A percentile compares a stretch with the other conserved stretches of the same genome.
Conservation (phyloP, 1,284 basidiomycete species). For the Mrakiaceae sp. region DNA sequence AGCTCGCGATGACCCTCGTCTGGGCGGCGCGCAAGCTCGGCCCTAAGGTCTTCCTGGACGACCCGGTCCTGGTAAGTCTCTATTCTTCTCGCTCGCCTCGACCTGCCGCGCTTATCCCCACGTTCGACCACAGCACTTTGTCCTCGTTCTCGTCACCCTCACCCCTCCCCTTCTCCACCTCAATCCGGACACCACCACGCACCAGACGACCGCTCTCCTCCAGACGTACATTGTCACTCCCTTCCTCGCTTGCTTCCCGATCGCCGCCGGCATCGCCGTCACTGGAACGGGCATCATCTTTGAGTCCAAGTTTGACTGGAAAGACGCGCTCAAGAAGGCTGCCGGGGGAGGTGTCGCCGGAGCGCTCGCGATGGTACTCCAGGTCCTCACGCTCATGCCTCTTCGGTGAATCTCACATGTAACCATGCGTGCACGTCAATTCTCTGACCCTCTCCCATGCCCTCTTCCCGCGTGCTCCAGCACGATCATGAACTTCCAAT, state of each 20-base stretch:
- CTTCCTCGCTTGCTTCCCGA: conserved; percentile 26
- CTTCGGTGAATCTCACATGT: conserved; percentile 6
- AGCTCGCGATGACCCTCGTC: conserved; percentile 23
- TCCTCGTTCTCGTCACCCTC: conserved; percentile 25
- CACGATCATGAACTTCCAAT: conserved; percentile 64
- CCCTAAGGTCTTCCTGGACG: conserved; percentile 26
- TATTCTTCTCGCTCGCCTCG: conserved; percentile 1
- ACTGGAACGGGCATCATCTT: conserved; percentile 28
- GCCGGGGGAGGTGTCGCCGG: conserved; percentile 75
- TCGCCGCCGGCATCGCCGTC: conserved; percentile 27
- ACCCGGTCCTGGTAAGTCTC: conserved; percentile 29
- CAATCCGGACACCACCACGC: neutral
- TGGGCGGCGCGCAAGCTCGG: conserved; percentile 26
- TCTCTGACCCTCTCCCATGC: conserved; percentile 1
- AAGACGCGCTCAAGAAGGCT: conserved; percentile 60
- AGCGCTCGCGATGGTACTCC: conserved; percentile 74
- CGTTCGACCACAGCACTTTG: conserved; percentile 24
- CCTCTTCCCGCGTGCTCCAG: conserved; percentile 47
- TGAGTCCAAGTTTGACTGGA: conserved; percentile 56
- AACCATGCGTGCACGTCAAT: neutral
- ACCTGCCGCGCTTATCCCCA: neutral
- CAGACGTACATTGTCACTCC: conserved; percentile 20
- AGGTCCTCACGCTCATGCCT: conserved; percentile 69
- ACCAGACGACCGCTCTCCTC: conserved; percentile 19
- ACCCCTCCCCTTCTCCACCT: conserved; percentile 22